A percentile compares a stretch with the other conserved stretches of the same genome.
Conservation (phyloP, 2,329 filamentous ascomycete genomes). For the Colletotrichum echinochloae region DNA sequence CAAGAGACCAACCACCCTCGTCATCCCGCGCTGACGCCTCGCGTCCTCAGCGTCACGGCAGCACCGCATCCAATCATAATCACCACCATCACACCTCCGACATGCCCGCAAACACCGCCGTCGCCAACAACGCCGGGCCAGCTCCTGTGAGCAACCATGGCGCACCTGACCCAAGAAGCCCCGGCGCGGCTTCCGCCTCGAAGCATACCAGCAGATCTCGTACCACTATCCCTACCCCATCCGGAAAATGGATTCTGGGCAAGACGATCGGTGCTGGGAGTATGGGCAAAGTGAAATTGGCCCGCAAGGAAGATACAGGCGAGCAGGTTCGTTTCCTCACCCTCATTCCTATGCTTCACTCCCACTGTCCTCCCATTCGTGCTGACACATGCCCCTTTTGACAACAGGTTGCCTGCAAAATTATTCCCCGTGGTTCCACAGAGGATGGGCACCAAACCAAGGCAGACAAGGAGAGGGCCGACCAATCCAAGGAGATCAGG, state of each 20-base stretch:
- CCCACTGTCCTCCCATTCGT: neutral
- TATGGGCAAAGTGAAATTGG: conserved; percentile 99
- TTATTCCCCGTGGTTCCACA: conserved; percentile 89
- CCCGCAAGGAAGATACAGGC: conserved; percentile 87
- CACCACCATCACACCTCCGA: conserved; percentile 53
- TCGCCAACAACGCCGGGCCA: conserved; percentile 65
- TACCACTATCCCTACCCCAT: conserved; percentile 89
- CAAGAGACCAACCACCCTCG: conserved; percentile 67
- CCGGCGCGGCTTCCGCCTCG: conserved; percentile 51
- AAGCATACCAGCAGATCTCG: conserved; percentile 67
- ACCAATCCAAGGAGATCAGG: conserved; percentile 95
- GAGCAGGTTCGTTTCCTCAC: conserved; percentile 78
- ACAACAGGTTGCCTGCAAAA: conserved; percentile 90
- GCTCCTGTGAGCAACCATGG: conserved; percentile 61
- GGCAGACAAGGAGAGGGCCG: conserved; percentile 86
- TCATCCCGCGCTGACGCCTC: conserved; percentile 66
- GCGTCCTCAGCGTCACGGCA: conserved; percentile 61
- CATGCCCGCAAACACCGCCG: conserved; percentile 63
- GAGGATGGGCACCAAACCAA: conserved; percentile 82
- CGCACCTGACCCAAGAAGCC: conserved; percentile 57
- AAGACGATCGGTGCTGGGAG: conserved; percentile 98
- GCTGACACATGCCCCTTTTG: conserved; percentile 4
- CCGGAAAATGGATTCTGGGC: conserved; percentile 93
- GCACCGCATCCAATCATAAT: conserved; percentile 59
- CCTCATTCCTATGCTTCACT: neutral